These are phyloP conservation scores for Solanum ahanhuiri DNA, from an alignment of 257 asterid genomes.

Conservation along the genomic window DNA sequence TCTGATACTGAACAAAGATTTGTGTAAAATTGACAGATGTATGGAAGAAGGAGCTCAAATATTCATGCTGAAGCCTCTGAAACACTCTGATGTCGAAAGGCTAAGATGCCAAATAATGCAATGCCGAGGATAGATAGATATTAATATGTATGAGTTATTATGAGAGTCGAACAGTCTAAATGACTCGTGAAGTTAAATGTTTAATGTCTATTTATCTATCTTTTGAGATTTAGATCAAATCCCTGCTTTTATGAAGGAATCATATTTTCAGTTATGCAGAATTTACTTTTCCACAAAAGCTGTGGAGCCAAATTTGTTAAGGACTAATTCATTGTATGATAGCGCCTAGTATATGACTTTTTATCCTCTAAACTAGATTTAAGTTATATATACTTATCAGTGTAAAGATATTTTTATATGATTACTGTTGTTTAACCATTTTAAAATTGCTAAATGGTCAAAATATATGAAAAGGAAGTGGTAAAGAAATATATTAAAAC, in stretches of 20 bases:
- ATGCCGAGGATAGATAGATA: constrained; percentile 5
- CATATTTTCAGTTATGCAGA: neutral
- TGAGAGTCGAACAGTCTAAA: neutral
- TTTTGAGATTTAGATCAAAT: neutral
- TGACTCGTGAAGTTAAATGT: neutral
- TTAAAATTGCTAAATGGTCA: no score
- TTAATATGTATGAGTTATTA: neutral
- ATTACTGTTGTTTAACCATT: neutral
- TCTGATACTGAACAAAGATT: neutral
- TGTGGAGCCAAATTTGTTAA: neutral
- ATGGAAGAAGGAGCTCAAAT: constrained; percentile 51
- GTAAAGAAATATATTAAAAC: no score
- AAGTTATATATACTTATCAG: neutral
- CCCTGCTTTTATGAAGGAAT: neutral
- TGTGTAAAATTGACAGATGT: constrained; percentile 20
- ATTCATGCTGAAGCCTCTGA: constrained; percentile 64
- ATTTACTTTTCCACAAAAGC: neutral
- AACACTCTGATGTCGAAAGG: constrained; percentile 36
- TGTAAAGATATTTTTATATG: neutral
- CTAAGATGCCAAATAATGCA: constrained; percentile 34
- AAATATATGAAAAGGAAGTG: no score
- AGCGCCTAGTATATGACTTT: neutral
- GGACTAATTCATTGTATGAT: neutral
- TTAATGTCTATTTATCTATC: neutral
- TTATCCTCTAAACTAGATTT: neutral